Evolutionary conservation across 1,139 yeast genomes (phyloP), one percentile per base, ranked within the genome.

Genomic region (Pichia kudriavzevii): DNA sequence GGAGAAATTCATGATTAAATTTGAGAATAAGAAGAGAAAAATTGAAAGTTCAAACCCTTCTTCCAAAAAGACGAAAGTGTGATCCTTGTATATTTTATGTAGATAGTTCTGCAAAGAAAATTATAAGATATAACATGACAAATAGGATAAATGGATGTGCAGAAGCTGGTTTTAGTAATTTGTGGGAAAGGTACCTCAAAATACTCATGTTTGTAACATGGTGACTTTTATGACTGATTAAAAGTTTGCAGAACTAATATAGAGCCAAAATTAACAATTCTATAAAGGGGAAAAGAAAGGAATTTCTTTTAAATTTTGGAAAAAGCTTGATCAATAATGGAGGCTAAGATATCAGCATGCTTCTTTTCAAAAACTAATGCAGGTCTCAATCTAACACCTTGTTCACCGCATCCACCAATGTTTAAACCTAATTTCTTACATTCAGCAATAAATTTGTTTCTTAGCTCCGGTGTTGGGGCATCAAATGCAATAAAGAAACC

Each of bases 401-500:
- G 56, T 30, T 72, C 81, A 45, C 84, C 79, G 58, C 85, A 79
- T 17, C 85, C 87, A 47, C 88, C 88, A 43, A 77, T 71, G 52
- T 78, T 79, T 40, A 79, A 67, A 43, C 88, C 88, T 30, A 61
- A 63, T 27, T 58, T 55, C 53, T 75, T 75, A 60, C 72, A 59
- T 14, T 58, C 64, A 43, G 54, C 48, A 46, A 79, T 61, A 39
- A 79, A 61, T 35, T 61, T 54, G 49, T 75, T 73, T 63, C 87
- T 70, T 30, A 55, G 50, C 22, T 59, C 61, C 14, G 68, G 53
- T 31, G 63, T 56, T 33, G 63, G 66, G 49, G 75, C 65, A 52
- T 76, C 80, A 79, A 82, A 79, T n/a, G 87, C 85, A 54, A 79
- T 76, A 53, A 78, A 79, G 17, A 84, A 77, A 40, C 82, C 87